Conservation (phyloP, 1,139 yeast species). For the Meyerozyma carpophila region DNA sequence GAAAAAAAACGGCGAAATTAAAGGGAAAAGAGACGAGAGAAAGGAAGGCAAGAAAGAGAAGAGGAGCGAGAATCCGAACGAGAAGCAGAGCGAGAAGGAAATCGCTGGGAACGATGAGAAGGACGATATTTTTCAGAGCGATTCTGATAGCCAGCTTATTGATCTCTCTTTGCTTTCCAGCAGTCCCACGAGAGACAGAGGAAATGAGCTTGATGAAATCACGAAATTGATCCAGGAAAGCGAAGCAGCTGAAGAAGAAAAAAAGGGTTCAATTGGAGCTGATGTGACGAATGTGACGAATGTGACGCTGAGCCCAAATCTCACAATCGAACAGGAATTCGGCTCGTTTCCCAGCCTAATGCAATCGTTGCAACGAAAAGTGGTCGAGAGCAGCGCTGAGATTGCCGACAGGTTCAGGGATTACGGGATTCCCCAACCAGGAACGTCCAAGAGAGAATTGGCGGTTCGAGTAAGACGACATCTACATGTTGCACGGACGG, state of each 20-base stretch:
- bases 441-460: conserved; percentile 20
- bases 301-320: background rate
- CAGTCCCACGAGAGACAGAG: conserved; percentile 5
- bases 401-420: conserved; percentile 16
- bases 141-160: conserved; percentile 6
- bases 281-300: too few species aligned
- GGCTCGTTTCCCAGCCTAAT: background rate
- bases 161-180: conserved; percentile 6
- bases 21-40: background rate
- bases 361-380: conserved; percentile 2
- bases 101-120: too few species aligned
- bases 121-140: background rate
- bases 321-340: conserved; percentile 2
- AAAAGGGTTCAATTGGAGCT: too few species aligned
- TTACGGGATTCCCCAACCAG: conserved; percentile 21
- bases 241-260: too few species aligned
- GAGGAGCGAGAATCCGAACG: too few species aligned
- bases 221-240: background rate
- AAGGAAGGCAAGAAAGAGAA: too few species aligned
- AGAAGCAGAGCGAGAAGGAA: too few species aligned
- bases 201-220: background rate
- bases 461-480: conserved; percentile 22
- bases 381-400: background rate
- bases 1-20: background rate
- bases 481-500: conserved; percentile 28